Evolutionary conservation across 2,329 filamentous ascomycete species (phyloP).

Genomic region (Alternaria sp.): DNA sequence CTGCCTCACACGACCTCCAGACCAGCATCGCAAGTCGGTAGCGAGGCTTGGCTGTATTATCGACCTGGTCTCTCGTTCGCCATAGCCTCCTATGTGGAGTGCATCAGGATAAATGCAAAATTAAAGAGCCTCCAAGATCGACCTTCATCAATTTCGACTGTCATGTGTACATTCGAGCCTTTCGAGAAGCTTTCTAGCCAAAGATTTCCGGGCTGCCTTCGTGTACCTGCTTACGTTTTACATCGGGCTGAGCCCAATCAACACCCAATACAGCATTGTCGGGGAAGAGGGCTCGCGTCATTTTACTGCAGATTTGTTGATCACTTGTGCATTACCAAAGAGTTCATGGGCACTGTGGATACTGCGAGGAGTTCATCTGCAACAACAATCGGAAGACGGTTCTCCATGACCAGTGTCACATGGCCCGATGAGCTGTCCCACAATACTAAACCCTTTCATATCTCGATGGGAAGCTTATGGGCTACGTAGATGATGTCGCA

Average conservation of each 20-base stretch:
- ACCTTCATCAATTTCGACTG: slow-evolving; percentile 27
- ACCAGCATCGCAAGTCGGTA: slow-evolving; percentile 7
- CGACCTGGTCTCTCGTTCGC: slow-evolving; percentile 13
- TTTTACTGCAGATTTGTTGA: slow-evolving; percentile 1
- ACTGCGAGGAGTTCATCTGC: neutral
- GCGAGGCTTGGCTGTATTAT: slow-evolving; percentile 12
- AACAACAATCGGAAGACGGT: neutral
- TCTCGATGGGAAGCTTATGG: neutral
- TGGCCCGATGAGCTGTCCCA: neutral
- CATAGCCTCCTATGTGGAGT: slow-evolving; percentile 16
- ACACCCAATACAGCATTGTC: slow-evolving; percentile 11
- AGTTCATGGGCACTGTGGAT: neutral
- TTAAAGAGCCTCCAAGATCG: slow-evolving; percentile 29
- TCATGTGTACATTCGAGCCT: slow-evolving; percentile 26
- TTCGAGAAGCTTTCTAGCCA: slow-evolving; percentile 31
- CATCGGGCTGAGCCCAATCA: slow-evolving; percentile 3
- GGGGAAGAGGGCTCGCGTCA: neutral
- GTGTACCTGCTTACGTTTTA: slow-evolving; percentile 18
- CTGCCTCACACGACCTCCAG: neutral
- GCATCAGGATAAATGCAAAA: slow-evolving; percentile 30
- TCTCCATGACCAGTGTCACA: neutral
- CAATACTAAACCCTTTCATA: neutral
- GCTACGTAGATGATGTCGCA: neutral
- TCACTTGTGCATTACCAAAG: slow-evolving; percentile 1
- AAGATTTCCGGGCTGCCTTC: slow-evolving; percentile 17